A percentile compares a stretch with the other conserved stretches of the same genome.
Evolutionary conservation across 768 basidiomycete species (phyloP).

Genomic region (Mycena chlorophos): DNA sequence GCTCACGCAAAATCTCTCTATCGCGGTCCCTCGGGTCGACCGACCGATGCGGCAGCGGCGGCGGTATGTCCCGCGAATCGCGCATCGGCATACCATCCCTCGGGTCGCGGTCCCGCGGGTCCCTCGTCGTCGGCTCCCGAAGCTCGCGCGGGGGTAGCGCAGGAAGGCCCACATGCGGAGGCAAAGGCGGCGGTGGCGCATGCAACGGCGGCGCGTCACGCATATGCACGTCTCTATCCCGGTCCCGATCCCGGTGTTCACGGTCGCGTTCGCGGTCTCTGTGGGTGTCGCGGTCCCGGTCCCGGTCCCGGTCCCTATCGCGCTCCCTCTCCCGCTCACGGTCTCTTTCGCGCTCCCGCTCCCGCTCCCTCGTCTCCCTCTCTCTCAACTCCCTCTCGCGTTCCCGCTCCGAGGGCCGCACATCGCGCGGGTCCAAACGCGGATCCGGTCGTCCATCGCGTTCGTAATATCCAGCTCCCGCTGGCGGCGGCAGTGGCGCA

Average conservation of each 20-base stretch:
- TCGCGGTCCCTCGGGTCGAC: slow-evolving; percentile 3
- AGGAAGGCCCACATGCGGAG: background rate
- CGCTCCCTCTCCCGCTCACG: background rate
- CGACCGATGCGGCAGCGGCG: slow-evolving; percentile 10
- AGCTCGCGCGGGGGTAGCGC: background rate
- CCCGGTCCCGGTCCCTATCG: background rate
- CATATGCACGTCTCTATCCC: background rate
- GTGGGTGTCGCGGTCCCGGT: background rate
- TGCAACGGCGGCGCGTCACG: background rate
- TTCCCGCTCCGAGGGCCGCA: slow-evolving; percentile 1
- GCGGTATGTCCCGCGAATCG: background rate
- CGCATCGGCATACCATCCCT: slow-evolving; percentile 3
- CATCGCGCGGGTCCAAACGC: slow-evolving; percentile 5
- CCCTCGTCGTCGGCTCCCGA: background rate
- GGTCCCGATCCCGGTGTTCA: too few species aligned
- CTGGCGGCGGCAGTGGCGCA: slow-evolving; percentile 1
- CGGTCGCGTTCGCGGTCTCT: background rate
- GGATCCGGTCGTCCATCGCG: background rate
- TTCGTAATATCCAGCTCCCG: background rate
- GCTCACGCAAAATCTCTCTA: background rate
- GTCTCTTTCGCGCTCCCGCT: background rate
- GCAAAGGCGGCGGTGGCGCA: background rate
- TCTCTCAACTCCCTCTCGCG: background rate
- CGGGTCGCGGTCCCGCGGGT: slow-evolving; percentile 9
- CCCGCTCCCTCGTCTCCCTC: background rate